Evolutionary conservation across 106 monocot species (phyloP).

Genomic region (Dactylorhiza incarnata): DNA sequence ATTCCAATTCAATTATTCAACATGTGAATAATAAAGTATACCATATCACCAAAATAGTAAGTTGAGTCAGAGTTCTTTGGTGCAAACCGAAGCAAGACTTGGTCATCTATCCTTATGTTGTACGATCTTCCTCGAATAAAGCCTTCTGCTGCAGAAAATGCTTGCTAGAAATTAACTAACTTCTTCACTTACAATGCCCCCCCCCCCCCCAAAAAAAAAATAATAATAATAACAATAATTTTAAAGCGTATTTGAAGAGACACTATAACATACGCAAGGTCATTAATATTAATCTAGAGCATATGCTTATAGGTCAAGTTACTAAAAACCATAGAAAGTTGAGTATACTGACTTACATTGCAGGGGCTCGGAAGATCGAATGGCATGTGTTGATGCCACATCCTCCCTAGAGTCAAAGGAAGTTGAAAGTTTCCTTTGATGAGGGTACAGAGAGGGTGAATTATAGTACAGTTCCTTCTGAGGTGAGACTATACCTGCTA

Average conservation of each 20-base stretch:
- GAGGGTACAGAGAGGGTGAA: constrained; percentile 28
- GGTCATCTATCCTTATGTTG: constrained; percentile 93
- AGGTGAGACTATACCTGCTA: constrained; percentile 28
- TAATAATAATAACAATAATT: too few relatives aligned
- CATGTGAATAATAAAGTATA: constrained; percentile 17
- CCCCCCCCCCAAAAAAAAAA: too few relatives aligned
- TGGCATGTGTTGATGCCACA: constrained; percentile 24
- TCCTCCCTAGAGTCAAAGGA: constrained; percentile 42
- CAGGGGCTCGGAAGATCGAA: constrained; percentile 35
- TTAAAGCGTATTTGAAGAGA: not conserved
- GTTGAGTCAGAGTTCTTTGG: constrained; percentile 87
- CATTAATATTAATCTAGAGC: not conserved
- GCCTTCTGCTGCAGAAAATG: constrained; percentile 93
- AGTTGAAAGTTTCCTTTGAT: constrained; percentile 23
- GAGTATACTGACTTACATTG: constrained; percentile 63
- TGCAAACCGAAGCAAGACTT: constrained; percentile 83
- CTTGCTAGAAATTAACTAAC: constrained; percentile 35
- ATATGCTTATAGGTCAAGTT: not conserved
- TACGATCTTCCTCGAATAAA: constrained; percentile 93
- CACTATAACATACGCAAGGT: not conserved
- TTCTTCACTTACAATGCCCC: not conserved
- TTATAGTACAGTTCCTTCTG: constrained; percentile 30
- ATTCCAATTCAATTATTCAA: not conserved
- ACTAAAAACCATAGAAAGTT: not conserved
- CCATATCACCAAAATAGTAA: constrained; percentile 96